Evolutionary conservation across 352 stramenopile genomes (phyloP), one percentile per base, ranked within the genome.

Genomic region (Vaucheria bursata): DNA sequence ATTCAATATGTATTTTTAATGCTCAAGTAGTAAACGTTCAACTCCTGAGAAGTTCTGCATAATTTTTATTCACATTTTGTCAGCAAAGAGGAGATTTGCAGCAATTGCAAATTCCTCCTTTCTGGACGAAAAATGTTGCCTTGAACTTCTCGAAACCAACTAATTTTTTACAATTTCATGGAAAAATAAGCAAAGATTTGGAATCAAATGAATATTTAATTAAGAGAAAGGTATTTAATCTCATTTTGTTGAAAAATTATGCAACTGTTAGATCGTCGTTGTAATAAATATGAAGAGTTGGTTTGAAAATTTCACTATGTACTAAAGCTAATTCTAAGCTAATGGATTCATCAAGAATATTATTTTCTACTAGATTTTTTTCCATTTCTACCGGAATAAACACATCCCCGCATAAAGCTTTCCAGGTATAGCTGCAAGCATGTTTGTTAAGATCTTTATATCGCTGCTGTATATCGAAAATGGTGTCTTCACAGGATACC

Each of bases 391-490:
- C 84, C 37, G 89, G 88, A 37, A 94, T 84, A 79, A 97, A 96
- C n/a, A 91, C 64, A 73, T 89, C 87, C 49, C 91, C 87, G 52
- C 91, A 85, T 35, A 87, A 68, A 29, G 85, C 76, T 74, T 96
- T 97, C 92, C 92, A 97, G 66, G 91, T 96, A 85, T 96, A 97
- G 85, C 90, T 96, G 8, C 39, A 85, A 12, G 91, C 91, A 74
- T 97, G 92, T 4, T 89, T 87, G 79, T 97, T 96, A 71, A 89
- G 88, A 35, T 84, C 71, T 18, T 92, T 59, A 83, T 95, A 97
- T 36, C 92, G 89, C 31, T 82, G 72, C 68, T 80, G 66, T 67
- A 96, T 95, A 37, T 95, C 91, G 0, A 87, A 81, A 31, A 95
- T 87, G 5, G 91, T 93, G 71, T 96, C 91, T 78, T 95, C 90